phyloP scores from a whole-genome alignment of 2,329 filamentous ascomycete species.

The Xylaria sp. region DNA sequence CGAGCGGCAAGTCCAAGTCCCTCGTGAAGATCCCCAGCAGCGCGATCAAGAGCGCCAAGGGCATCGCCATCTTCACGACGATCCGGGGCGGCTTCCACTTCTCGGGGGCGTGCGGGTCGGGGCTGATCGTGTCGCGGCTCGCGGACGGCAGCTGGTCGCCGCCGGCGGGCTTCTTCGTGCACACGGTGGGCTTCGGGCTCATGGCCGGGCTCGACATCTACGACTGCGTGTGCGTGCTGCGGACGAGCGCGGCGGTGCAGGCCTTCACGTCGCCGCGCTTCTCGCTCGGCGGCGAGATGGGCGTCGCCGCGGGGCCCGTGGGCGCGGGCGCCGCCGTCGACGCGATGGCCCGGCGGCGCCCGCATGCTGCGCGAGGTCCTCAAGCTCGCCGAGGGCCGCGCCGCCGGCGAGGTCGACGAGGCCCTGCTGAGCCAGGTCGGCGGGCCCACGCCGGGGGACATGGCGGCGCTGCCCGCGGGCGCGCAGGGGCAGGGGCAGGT shows the following conservation, averaged over 20 bases:
- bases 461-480: conserved; percentile 19
- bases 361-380: conserved; percentile 45
- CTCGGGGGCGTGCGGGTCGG: conserved; percentile 68
- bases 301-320: conserved; percentile 69
- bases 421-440: conserved; percentile 26
- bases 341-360: conserved; percentile 48
- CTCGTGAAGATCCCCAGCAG: conserved; percentile 58
- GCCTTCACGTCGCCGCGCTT: conserved; percentile 76
- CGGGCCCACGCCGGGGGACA: conserved; percentile 32
- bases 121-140: conserved; percentile 64
- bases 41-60: conserved; percentile 67
- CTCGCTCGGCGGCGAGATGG: conserved; percentile 77
- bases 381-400: conserved; percentile 42
- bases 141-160: conserved; percentile 74
- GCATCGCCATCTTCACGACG: conserved; percentile 73
- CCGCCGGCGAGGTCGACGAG: conserved; percentile 28
- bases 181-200: conserved; percentile 79
- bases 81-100: conserved; percentile 68
- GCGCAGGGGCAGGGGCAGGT: not conserved
- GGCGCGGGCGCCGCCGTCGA: conserved; percentile 76
- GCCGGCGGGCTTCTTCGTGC: conserved; percentile 79
- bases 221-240: conserved; percentile 87
- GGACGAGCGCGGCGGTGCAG: conserved; percentile 72
- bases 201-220: conserved; percentile 84
- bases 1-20: conserved; percentile 48